Percentiles rank a stretch among this genome's conserved stretches.
Evolutionary conservation across 768 basidiomycete genomes (phyloP).

Genomic region (Phanerochaete carnosa): DNA sequence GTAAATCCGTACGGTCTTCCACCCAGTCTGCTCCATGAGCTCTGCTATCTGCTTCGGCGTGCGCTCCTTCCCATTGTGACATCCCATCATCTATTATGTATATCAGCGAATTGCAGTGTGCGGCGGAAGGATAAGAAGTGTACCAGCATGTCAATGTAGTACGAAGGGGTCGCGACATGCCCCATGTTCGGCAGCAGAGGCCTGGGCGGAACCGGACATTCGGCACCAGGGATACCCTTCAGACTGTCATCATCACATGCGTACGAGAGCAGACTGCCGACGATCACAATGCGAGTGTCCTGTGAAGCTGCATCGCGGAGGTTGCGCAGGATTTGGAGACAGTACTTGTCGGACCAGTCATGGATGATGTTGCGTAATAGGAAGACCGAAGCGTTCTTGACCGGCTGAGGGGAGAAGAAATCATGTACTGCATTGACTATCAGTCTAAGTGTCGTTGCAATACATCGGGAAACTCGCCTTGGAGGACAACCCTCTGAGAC

Average conservation of each 20-base stretch:
- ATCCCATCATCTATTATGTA: constrained; percentile 1
- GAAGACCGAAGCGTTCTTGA: constrained; percentile 18
- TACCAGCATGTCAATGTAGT: constrained; percentile 7
- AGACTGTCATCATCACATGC: constrained; percentile 19
- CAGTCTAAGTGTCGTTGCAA: not conserved
- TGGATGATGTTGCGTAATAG: constrained; percentile 28
- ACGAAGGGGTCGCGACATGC: not conserved
- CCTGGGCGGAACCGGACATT: not conserved
- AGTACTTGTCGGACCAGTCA: constrained; percentile 33
- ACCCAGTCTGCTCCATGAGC: constrained; percentile 1
- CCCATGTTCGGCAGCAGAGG: constrained; percentile 13
- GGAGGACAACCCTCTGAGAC: not conserved
- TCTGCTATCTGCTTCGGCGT: not conserved
- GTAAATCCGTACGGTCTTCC: not conserved
- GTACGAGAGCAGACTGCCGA: constrained; percentile 22
- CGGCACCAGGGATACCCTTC: constrained; percentile 6
- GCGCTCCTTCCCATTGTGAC: not conserved
- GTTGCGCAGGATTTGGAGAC: constrained; percentile 22
- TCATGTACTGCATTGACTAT: constrained; percentile 13
- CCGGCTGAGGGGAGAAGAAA: constrained; percentile 28
- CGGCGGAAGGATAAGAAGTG: not conserved
- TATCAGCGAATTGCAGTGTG: not conserved
- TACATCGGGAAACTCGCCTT: no score
- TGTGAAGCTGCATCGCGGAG: constrained; percentile 22
- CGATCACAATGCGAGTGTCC: constrained; percentile 23